Evolutionary conservation across 2,329 filamentous ascomycete species (phyloP).

Genomic region (Colletotrichum truncatum): DNA sequence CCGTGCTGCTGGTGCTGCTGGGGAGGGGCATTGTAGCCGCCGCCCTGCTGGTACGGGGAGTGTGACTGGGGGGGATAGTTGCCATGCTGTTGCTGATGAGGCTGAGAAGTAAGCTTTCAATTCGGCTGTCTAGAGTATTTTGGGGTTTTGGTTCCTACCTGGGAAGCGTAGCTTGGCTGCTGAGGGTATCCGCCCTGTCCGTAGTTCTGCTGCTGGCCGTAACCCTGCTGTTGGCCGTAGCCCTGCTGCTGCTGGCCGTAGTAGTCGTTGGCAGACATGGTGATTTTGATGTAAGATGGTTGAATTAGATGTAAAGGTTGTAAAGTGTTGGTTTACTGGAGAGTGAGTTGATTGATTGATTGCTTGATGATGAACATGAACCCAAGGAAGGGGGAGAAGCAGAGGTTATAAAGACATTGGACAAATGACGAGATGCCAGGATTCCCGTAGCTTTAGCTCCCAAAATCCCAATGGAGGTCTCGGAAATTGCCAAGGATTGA

Average conservation of each 20-base stretch:
- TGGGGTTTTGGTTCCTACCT: constrained; percentile 33
- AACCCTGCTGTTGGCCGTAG: constrained; percentile 29
- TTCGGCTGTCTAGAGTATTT: background rate
- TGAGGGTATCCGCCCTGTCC: constrained; percentile 36
- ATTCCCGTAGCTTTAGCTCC: background rate
- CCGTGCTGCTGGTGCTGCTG: constrained; percentile 28
- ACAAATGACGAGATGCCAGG: background rate
- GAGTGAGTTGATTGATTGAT: background rate
- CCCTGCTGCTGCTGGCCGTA: constrained; percentile 42
- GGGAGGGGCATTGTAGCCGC: constrained; percentile 32
- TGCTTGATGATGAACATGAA: background rate
- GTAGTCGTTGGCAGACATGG: constrained; percentile 49
- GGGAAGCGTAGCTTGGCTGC: constrained; percentile 34
- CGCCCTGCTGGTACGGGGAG: constrained; percentile 32
- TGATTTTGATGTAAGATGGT: background rate
- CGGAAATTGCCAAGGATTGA: constrained; percentile 24
- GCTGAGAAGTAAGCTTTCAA: background rate
- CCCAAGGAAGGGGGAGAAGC: background rate
- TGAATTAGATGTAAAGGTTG: too few species aligned
- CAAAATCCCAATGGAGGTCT: constrained; percentile 11
- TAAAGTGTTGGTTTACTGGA: background rate
- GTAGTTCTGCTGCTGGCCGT: too few species aligned
- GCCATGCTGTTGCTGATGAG: constrained; percentile 29
- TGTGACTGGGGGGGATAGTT: constrained; percentile 30
- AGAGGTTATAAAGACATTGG: constrained; percentile 8